A percentile compares a stretch with the other conserved stretches of the same genome.
Conservation (phyloP, 2,329 filamentous ascomycete species). For the Xylaria sp. region DNA sequence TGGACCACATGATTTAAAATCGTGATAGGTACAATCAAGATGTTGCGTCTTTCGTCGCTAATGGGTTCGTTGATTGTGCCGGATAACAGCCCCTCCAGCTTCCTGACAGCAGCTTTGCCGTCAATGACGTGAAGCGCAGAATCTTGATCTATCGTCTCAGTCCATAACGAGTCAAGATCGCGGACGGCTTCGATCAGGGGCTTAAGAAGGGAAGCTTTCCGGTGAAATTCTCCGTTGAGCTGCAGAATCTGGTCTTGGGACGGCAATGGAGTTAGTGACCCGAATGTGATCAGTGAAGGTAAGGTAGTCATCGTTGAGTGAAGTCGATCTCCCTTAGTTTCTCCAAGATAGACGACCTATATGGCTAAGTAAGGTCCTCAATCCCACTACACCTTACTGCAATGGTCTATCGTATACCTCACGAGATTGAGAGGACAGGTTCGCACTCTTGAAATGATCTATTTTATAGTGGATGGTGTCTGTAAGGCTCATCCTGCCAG, state of each 20-base stretch:
- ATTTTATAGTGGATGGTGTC: not conserved
- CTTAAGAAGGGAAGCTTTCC: constrained; percentile 9
- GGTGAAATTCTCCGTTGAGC: constrained; percentile 15
- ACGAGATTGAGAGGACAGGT: not conserved
- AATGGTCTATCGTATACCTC: not conserved
- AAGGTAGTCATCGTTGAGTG: not conserved
- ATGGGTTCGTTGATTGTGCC: constrained; percentile 1
- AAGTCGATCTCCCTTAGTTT: not conserved
- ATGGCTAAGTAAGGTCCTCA: not conserved
- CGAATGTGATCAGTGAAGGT: constrained; percentile 19
- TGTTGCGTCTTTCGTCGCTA: constrained; percentile 13
- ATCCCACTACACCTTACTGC: not conserved
- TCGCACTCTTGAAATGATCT: not conserved
- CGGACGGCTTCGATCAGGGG: constrained; percentile 11
- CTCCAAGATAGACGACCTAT: not conserved
- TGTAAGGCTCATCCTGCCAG: not conserved
- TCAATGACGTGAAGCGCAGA: not conserved
- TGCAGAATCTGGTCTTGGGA: constrained; percentile 21
- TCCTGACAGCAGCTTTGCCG: constrained; percentile 8
- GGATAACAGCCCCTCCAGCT: constrained; percentile 7
- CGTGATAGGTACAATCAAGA: constrained; percentile 11
- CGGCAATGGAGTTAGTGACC: constrained; percentile 19
- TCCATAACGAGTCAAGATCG: constrained; percentile 23
- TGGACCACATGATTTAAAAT: constrained; percentile 6
- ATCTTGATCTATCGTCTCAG: constrained; percentile 3